Evolutionary conservation across 208 protist species (phyloP).

Genomic region (Leishmania guyanensis): DNA sequence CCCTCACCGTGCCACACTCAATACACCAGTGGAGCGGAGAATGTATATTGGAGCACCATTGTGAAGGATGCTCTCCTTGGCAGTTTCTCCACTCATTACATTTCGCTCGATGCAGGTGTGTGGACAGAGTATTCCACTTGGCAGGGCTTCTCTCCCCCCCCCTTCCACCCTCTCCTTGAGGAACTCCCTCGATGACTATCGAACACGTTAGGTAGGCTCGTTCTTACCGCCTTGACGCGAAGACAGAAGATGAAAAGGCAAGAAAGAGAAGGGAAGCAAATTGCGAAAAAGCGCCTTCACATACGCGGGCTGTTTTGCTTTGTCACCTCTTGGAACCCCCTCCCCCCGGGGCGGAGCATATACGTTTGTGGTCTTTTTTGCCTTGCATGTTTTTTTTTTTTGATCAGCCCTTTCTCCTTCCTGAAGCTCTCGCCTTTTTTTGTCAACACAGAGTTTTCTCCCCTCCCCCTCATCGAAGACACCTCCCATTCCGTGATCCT

Average conservation of each 20-base stretch:
- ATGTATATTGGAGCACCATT: background rate
- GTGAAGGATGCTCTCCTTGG: background rate
- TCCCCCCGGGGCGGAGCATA: background rate
- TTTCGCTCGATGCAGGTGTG: background rate
- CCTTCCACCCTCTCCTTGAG: background rate
- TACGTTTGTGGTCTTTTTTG: background rate
- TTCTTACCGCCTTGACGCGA: background rate
- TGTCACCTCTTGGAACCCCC: background rate
- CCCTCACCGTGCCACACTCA: background rate
- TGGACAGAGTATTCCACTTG: background rate
- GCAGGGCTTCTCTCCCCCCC: background rate
- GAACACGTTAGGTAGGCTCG: background rate
- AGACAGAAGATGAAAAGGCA: too few species aligned
- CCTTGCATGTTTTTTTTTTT: background rate
- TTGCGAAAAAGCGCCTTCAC: background rate
- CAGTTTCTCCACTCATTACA: background rate
- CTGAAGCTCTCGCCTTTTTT: background rate
- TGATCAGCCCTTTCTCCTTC: background rate
- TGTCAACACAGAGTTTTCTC: background rate
- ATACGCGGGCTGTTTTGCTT: background rate
- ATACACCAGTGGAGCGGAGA: background rate
- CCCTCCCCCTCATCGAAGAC: background rate
- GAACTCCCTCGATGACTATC: background rate
- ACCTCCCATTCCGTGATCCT: background rate
- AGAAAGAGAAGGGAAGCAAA: too few species aligned